Conservation (phyloP, 2,329 filamentous ascomycete species). For the Nigrograna mackinnonii region DNA sequence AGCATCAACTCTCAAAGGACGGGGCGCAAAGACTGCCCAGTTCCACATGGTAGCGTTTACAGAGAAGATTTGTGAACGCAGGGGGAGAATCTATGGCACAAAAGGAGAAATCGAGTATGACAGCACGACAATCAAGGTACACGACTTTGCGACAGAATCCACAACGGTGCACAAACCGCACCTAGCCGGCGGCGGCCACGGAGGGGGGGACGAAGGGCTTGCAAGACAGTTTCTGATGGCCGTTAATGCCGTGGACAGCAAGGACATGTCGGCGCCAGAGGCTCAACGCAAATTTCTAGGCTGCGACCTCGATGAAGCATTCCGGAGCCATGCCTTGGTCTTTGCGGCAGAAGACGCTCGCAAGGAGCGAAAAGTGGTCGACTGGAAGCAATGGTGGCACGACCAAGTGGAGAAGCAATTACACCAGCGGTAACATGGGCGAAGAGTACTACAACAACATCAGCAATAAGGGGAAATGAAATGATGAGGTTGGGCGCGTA, state of each 20-base stretch:
- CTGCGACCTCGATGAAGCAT: constrained; percentile 81
- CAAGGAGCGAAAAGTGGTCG: constrained; percentile 67
- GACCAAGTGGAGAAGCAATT: constrained; percentile 50
- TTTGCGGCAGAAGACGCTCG: constrained; percentile 93
- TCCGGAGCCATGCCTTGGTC: constrained; percentile 89
- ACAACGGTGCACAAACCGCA: constrained; percentile 63
- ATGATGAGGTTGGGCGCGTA: constrained; percentile 2
- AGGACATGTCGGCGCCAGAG: constrained; percentile 64
- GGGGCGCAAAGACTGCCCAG: constrained; percentile 79
- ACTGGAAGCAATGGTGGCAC: constrained; percentile 79
- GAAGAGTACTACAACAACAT: too few species aligned
- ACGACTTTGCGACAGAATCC: constrained; percentile 67
- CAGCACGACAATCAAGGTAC: constrained; percentile 73
- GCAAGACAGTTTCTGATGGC: constrained; percentile 82
- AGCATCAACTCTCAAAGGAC: constrained; percentile 23
- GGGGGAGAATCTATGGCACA: constrained; percentile 84
- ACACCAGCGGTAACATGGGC: constrained; percentile 9
- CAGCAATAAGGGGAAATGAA: constrained; percentile 12
- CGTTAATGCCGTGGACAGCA: constrained; percentile 76
- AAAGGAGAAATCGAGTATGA: constrained; percentile 87
- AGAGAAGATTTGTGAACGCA: constrained; percentile 81
- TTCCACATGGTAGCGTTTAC: constrained; percentile 96
- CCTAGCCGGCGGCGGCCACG: constrained; percentile 66
- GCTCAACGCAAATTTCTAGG: constrained; percentile 80
- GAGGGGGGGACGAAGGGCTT: constrained; percentile 80